These are phyloP conservation scores for Carex arenaria DNA, from an alignment of 202 grass and related monocot genomes.

Conservation along the genomic window DNA sequence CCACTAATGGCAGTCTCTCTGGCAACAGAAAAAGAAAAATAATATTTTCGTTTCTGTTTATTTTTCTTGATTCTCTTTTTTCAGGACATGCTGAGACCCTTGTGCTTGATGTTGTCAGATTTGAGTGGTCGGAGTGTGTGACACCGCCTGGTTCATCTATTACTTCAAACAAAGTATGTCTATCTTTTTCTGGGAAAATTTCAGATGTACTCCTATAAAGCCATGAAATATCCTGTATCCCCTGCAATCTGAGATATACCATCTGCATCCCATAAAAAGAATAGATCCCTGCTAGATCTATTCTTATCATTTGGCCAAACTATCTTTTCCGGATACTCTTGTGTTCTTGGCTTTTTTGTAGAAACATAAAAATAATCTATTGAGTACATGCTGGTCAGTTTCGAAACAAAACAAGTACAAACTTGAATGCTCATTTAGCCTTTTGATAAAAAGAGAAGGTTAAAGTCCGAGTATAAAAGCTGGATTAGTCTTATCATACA, in stretches of 20 bases:
- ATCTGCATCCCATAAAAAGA: neutral
- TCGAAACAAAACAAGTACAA: neutral
- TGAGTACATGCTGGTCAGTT: neutral
- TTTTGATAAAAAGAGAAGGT: neutral
- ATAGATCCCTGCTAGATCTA: neutral
- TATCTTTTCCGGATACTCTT: neutral
- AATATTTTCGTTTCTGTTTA: neutral
- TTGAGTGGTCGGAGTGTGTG: constrained; percentile 80
- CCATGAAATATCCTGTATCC: neutral
- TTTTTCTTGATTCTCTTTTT: constrained; percentile 15
- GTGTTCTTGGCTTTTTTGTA: neutral
- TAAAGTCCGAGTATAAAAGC: neutral
- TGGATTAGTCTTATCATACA: neutral
- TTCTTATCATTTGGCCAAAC: neutral
- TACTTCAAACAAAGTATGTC: constrained; percentile 78
- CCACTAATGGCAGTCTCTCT: neutral
- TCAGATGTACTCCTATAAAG: neutral
- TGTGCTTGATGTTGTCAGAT: constrained; percentile 78
- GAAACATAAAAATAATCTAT: neutral
- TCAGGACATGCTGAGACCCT: constrained; percentile 85
- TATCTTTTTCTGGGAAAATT: neutral
- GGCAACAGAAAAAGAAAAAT: neutral
- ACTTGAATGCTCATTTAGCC: neutral
- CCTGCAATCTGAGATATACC: neutral
- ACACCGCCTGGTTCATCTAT: constrained; percentile 75